Evolutionary conservation across 2,329 filamentous ascomycete genomes (phyloP), one percentile per base, ranked within the genome.

Genomic region (Gyromitra esculenta): DNA sequence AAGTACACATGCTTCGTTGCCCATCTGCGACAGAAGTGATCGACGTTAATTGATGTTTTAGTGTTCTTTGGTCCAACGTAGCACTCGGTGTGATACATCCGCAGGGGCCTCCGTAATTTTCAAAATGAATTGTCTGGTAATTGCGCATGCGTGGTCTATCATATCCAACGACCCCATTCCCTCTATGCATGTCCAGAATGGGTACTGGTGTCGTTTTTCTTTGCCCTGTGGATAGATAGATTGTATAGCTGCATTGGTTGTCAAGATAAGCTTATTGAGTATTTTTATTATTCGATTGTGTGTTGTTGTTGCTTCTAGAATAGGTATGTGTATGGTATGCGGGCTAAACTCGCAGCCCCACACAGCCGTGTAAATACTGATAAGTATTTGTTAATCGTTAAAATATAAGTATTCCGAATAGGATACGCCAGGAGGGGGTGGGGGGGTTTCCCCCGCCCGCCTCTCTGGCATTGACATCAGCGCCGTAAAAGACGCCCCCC

Each of bases 291-390:
- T 21, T 11, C 25, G 21, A 54, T 11, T 5, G 43, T 54, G 50
- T 54, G 50, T 54, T 54, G 50, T 25, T 54, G 50, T 54, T 54
- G 50, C 50, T 54, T 21, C 18, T 54, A 54, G 50, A 25, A 5
- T 54, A 52, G 50, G 50, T 18, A 8, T 18, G 8, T 21, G 50
- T 54, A 11, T 25, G 50, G 50, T 54, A 54, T 54, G 50, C 50
- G 50, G 18, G 50, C 7, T 9, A 25, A 9, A 18, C 1, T 21
- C 5, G 18, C 50, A 54, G 18, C 25, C 18, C 21, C 18, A 54
- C 25, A 25, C 25, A 31, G 25, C 25, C 50, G 50, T 54, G 11
- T 13, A 45, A 15, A 13, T 45, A 31, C 25, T 31, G 4, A 13
- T 13, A 13, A 5, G 43, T 25, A 9, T 54, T 25, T 31, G 25